Evolutionary conservation across 2,329 filamentous ascomycete species (phyloP).

Genomic region (Thielaviopsis populi): DNA sequence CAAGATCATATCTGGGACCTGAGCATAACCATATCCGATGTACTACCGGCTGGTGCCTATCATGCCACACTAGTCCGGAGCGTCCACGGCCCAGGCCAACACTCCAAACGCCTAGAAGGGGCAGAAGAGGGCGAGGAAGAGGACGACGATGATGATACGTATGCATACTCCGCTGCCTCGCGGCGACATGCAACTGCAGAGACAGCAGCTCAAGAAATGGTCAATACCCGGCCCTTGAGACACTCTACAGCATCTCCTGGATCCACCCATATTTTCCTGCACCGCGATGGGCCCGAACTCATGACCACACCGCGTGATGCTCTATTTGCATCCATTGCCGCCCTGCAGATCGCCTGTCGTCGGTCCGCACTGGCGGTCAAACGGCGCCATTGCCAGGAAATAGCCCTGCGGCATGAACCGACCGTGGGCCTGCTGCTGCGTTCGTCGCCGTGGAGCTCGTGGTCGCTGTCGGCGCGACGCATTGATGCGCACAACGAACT

Average conservation of each 20-base stretch:
- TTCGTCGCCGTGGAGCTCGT: constrained; percentile 12
- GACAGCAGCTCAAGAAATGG: not conserved
- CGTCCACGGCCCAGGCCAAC: not conserved
- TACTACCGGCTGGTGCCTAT: constrained; percentile 7
- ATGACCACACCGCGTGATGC: constrained; percentile 6
- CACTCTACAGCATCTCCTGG: not conserved
- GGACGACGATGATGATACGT: not conserved
- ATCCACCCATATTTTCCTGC: constrained; percentile 6
- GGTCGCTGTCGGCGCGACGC: constrained; percentile 7
- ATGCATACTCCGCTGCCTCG: not conserved
- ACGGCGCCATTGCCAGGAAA: not conserved
- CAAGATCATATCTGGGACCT: constrained; percentile 14
- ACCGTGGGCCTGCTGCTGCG: not conserved
- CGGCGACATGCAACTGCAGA: not conserved
- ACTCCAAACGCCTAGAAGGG: not conserved
- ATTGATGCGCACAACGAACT: constrained; percentile 6
- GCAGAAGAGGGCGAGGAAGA: not conserved
- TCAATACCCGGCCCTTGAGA: not conserved
- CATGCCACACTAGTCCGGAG: constrained; percentile 12
- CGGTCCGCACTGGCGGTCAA: not conserved
- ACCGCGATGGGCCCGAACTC: constrained; percentile 11
- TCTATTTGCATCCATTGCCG: not conserved
- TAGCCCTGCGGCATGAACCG: not conserved
- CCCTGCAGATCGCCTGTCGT: constrained; percentile 4
- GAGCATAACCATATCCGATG: not conserved